phyloP scores from a whole-genome alignment of 2,329 filamentous ascomycete genomes.

The Chrysosporium keratinophilum region DNA sequence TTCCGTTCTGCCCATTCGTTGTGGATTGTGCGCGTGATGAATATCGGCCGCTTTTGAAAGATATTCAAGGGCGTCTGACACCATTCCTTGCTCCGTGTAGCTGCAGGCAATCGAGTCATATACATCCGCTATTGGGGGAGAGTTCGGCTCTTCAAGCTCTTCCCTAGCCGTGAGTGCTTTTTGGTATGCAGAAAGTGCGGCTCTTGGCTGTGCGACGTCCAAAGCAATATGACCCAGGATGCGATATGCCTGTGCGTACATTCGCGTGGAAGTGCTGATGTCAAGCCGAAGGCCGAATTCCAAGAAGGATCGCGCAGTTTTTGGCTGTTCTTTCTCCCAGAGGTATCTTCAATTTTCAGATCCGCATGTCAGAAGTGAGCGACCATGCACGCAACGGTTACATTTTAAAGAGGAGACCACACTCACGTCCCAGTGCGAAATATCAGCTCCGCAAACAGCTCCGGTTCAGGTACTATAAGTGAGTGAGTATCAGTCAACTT shows the following conservation, averaged over 20 bases:
- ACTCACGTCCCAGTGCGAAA: conserved; percentile 22
- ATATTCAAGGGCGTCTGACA: conserved; percentile 3
- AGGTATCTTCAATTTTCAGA: conserved; percentile 21
- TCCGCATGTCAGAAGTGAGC: neutral
- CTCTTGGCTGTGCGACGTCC: conserved; percentile 20
- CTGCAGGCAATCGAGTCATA: conserved; percentile 11
- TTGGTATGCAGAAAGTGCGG: conserved; percentile 19
- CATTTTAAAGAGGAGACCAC: neutral
- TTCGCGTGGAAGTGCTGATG: conserved; percentile 19
- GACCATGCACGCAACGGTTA: neutral
- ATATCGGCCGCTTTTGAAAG: conserved; percentile 5
- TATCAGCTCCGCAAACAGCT: conserved; percentile 21
- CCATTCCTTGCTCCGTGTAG: neutral
- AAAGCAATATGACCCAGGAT: conserved; percentile 26
- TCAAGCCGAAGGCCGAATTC: conserved; percentile 20
- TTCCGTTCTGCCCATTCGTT: neutral
- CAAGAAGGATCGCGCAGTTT: conserved; percentile 20
- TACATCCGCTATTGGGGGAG: conserved; percentile 2
- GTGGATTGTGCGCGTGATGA: neutral
- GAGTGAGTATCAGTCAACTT: conserved; percentile 16
- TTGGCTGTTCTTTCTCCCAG: conserved; percentile 26
- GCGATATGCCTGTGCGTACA: conserved; percentile 25
- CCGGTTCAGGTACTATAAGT: conserved; percentile 10
- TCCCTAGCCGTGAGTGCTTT: neutral
- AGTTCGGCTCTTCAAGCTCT: conserved; percentile 1